A percentile compares a stretch with the other conserved stretches of the same genome.
These are phyloP conservation scores for Scheffersomyces amazonensis DNA, from an alignment of 805 yeast genomes.

Conservation along the genomic window DNA sequence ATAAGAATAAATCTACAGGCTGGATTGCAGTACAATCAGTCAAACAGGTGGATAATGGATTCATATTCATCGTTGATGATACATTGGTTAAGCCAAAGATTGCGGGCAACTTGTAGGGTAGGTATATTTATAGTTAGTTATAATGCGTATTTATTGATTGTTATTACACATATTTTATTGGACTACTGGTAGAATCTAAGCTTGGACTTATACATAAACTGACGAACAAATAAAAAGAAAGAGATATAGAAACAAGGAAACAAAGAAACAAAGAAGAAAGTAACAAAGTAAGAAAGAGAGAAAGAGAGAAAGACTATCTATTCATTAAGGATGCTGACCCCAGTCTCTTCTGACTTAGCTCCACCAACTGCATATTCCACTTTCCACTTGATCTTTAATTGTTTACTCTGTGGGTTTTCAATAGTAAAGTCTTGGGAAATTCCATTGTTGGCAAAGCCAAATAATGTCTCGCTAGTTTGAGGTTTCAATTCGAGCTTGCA, in stretches of 20 bases:
- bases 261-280: neutral
- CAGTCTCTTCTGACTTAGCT: constrained; percentile 51
- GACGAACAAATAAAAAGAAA: no score
- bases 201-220: no score
- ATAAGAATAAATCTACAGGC: constrained; percentile 6
- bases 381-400: constrained; percentile 75
- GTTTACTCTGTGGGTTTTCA: constrained; percentile 31
- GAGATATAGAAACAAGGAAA: neutral
- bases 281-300: neutral
- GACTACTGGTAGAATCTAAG: no score
- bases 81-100: constrained; percentile 23
- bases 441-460: constrained; percentile 46
- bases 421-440: constrained; percentile 50
- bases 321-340: constrained; percentile 35
- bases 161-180: no score
- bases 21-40: constrained; percentile 22
- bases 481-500: constrained; percentile 58
- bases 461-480: constrained; percentile 55
- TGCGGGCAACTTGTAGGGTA: neutral
- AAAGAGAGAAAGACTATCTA: neutral
- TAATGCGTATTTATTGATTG: no score
- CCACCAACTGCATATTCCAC: constrained; percentile 52
- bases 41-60: constrained; percentile 37
- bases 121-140: neutral
- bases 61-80: constrained; percentile 35